These are phyloP conservation scores for Eucalyptus curtisii DNA, from an alignment of 345 rosid species.

Conservation along the genomic window DNA sequence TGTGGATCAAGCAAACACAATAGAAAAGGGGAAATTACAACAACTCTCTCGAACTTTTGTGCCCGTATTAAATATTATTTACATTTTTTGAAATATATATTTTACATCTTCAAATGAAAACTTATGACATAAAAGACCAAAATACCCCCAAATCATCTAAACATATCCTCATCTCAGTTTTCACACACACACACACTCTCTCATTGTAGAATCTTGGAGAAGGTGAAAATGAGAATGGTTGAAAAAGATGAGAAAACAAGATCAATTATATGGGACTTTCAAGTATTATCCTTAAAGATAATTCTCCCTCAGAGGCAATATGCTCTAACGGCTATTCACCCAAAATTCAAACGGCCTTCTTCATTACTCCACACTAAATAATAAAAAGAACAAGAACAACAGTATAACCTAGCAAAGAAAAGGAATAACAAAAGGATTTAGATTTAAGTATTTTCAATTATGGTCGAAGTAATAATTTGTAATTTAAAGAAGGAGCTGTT, in stretches of 20 bases:
- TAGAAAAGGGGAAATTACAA: background rate
- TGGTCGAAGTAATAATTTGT: too few species aligned
- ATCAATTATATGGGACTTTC: accelerated
- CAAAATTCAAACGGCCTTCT: background rate
- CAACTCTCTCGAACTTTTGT: background rate
- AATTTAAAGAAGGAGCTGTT: background rate
- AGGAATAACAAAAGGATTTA: too few species aligned
- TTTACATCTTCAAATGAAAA: background rate
- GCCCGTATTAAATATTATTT: background rate
- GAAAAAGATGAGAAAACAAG: background rate
- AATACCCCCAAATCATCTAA: background rate
- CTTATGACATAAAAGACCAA: accelerated
- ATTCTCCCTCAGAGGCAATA: too few species aligned
- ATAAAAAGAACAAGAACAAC: too few species aligned
- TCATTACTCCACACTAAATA: too few species aligned
- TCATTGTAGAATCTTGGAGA: background rate
- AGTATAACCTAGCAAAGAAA: background rate
- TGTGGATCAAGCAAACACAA: background rate
- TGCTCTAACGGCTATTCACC: accelerated
- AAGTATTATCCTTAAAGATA: accelerated
- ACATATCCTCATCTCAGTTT: background rate
- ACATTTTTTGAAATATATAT: background rate
- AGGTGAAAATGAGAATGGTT: background rate
- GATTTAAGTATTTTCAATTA: too few species aligned
- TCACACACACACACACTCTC: accelerated